Evolutionary conservation across 148 eudicot genomes (phyloP).

Genomic region (Silene latifolia): DNA sequence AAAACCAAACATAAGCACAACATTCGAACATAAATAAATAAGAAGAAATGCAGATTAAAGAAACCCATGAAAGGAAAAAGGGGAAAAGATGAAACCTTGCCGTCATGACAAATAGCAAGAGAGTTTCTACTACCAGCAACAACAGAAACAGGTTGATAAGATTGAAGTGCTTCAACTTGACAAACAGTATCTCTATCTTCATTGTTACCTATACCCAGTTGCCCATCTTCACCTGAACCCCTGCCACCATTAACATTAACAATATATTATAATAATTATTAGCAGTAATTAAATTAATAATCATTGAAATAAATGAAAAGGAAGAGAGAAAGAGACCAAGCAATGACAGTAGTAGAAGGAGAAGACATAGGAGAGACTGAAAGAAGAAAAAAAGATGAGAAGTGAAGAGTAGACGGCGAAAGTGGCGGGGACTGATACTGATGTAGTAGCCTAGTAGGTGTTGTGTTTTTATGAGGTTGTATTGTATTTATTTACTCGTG

Average conservation of each 20-base stretch:
- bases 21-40: background rate
- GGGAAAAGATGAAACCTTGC: slow-evolving; percentile 52
- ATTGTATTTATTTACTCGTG: too few relatives aligned
- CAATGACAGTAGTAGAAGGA: slow-evolving; percentile 52
- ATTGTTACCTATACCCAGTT: slow-evolving; percentile 74
- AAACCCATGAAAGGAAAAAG: background rate
- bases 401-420: background rate
- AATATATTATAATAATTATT: too few relatives aligned
- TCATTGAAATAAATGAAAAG: background rate
- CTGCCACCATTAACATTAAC: slow-evolving; percentile 35
- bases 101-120: slow-evolving; percentile 84
- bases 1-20: background rate
- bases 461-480: background rate
- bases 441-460: too few relatives aligned
- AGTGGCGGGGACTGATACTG: slow-evolving; percentile 1
- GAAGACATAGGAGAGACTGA: slow-evolving; percentile 9
- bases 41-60: background rate
- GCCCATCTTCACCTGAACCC: slow-evolving; percentile 99
- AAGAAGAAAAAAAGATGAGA: slow-evolving; percentile 29
- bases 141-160: slow-evolving; percentile 49
- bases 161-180: slow-evolving; percentile 46
- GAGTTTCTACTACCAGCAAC: slow-evolving; percentile 98
- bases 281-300: background rate
- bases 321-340: slow-evolving; percentile 43
- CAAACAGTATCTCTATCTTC: slow-evolving; percentile 86